A percentile compares a stretch with the other conserved stretches of the same genome.
Conservation (phyloP, 768 basidiomycete species). For the Panaeolus papilionaceus region DNA sequence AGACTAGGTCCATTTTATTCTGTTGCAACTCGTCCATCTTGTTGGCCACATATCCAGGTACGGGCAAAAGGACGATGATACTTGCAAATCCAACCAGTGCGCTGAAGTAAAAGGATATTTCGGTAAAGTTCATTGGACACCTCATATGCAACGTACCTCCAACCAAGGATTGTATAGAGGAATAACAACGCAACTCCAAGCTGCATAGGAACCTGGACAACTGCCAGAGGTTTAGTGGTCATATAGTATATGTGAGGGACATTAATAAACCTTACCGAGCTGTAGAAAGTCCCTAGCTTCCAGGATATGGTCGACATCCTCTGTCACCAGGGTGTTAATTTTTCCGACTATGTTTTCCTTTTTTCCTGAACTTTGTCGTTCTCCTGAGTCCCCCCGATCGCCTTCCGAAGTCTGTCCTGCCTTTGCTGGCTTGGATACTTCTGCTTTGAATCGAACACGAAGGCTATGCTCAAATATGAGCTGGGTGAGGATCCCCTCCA, state of each 20-base stretch:
- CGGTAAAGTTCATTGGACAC: background rate
- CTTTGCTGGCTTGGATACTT: constrained; percentile 21
- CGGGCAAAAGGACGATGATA: constrained; percentile 57
- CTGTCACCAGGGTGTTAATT: constrained; percentile 77
- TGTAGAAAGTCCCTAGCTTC: constrained; percentile 43
- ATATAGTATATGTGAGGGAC: background rate
- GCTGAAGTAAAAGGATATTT: constrained; percentile 16
- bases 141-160: constrained; percentile 41
- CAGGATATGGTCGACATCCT: constrained; percentile 54
- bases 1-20: constrained; percentile 47
- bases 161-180: constrained; percentile 51
- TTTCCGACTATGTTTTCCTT: constrained; percentile 67
- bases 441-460: constrained; percentile 65
- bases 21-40: constrained; percentile 53
- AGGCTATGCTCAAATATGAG: constrained; percentile 55
- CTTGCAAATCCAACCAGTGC: constrained; percentile 51
- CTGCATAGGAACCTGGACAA: constrained; percentile 44
- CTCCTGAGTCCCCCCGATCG: background rate
- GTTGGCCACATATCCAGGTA: constrained; percentile 61
- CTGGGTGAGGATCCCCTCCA: constrained; percentile 51
- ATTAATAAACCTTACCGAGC: constrained; percentile 16
- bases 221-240: background rate
- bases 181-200: constrained; percentile 47
- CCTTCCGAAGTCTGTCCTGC: background rate
- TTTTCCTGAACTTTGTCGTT: constrained; percentile 20